Conservation (phyloP, 1,284 basidiomycete genomes). For the Fomitopsis schrenkii region DNA sequence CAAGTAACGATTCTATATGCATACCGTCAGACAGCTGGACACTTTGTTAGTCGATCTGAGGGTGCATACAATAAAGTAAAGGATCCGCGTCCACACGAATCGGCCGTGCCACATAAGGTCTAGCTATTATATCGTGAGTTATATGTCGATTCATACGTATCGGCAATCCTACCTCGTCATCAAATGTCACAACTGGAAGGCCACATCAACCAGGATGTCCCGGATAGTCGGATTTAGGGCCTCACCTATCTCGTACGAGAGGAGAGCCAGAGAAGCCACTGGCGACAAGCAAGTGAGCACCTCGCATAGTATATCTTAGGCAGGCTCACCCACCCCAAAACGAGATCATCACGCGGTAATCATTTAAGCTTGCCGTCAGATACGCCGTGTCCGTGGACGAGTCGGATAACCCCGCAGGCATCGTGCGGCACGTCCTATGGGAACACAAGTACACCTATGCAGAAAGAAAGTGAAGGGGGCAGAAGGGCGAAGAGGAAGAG, state of each 20-base stretch:
- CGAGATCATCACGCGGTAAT: neutral
- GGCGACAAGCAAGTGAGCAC: neutral
- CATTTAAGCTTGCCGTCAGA: neutral
- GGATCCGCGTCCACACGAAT: constrained; percentile 4
- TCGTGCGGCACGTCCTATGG: neutral
- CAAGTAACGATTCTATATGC: constrained; percentile 3
- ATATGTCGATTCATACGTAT: neutral
- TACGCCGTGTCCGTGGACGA: neutral
- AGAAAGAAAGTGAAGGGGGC: neutral
- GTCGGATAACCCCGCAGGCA: neutral
- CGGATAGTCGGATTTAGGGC: neutral
- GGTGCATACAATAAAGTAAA: constrained; percentile 1
- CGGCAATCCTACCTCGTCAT: neutral
- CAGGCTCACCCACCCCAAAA: neutral
- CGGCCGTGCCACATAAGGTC: constrained; percentile 5
- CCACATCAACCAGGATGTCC: neutral
- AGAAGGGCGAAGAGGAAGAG: neutral
- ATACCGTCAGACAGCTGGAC: neutral
- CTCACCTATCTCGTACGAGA: neutral
- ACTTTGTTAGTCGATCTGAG: neutral
- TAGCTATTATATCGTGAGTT: neutral
- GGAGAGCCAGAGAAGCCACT: neutral
- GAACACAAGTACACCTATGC: neutral
- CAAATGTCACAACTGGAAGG: neutral
- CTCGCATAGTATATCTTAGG: too few species aligned